Evolutionary conservation across 2,329 filamentous ascomycete genomes (phyloP).

Genomic region (Aspergillus sp.): DNA sequence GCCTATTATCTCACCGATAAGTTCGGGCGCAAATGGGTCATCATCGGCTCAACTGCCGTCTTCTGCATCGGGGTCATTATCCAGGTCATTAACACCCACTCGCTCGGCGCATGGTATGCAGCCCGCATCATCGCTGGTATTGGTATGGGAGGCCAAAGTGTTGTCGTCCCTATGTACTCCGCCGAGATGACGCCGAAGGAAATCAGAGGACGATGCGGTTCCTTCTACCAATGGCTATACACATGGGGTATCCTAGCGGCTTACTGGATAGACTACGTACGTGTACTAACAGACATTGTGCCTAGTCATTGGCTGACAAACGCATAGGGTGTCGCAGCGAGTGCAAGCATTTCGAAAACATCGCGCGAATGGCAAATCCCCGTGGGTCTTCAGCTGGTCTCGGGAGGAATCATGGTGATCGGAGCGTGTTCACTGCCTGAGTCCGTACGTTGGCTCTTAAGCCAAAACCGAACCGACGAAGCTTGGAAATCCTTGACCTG

Average conservation of each 20-base stretch:
- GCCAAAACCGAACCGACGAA: slow-evolving; percentile 50
- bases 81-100: slow-evolving; percentile 51
- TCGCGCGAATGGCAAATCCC: slow-evolving; percentile 56
- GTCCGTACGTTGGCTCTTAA: slow-evolving; percentile 52
- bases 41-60: slow-evolving; percentile 47
- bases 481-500: slow-evolving; percentile 51
- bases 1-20: slow-evolving; percentile 50
- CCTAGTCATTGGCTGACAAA: not conserved
- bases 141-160: slow-evolving; percentile 49
- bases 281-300: not conserved
- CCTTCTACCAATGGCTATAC: slow-evolving; percentile 40
- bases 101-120: slow-evolving; percentile 49
- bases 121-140: slow-evolving; percentile 50
- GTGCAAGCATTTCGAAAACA: slow-evolving; percentile 37
- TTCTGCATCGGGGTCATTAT: slow-evolving; percentile 44
- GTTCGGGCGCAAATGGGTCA: slow-evolving; percentile 48
- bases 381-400: slow-evolving; percentile 50
- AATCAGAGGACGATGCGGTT: slow-evolving; percentile 43
- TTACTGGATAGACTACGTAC: slow-evolving; percentile 52
- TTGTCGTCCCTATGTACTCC: slow-evolving; percentile 44
- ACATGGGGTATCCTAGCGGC: slow-evolving; percentile 40
- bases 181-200: slow-evolving; percentile 48
- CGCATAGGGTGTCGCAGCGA: not conserved
- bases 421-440: slow-evolving; percentile 54
- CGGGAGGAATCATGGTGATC: slow-evolving; percentile 49